A percentile compares a stretch with the other conserved stretches of the same genome.
phyloP scores from a whole-genome alignment of 2,329 filamentous ascomycete species.

The Trichoderma koningiopsis region DNA sequence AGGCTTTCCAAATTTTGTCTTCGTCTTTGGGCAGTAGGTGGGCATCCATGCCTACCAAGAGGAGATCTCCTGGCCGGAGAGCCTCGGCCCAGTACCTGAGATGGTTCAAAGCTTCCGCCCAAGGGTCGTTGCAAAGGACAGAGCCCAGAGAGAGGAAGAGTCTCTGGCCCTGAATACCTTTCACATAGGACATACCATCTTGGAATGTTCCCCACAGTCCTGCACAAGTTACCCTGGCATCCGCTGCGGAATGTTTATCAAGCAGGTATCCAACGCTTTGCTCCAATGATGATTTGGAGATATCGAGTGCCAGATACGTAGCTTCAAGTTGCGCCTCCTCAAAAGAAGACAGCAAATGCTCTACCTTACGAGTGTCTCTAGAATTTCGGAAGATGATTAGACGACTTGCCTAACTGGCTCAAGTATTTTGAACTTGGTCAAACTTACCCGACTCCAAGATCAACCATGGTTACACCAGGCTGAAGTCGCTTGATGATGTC shows the following conservation, averaged over 20 bases:
- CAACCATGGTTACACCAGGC: slow-evolving; percentile 41
- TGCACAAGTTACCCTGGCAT: slow-evolving; percentile 38
- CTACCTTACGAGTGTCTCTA: slow-evolving; percentile 47
- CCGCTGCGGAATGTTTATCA: slow-evolving; percentile 33
- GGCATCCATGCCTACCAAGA: slow-evolving; percentile 47
- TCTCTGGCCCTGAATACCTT: slow-evolving; percentile 36
- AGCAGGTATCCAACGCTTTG: slow-evolving; percentile 40
- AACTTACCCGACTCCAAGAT: slow-evolving; percentile 47
- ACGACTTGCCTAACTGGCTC: background rate
- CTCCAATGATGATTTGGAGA: slow-evolving; percentile 41
- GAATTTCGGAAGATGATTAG: background rate
- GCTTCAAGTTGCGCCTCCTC: slow-evolving; percentile 36
- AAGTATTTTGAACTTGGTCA: background rate
- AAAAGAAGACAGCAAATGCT: slow-evolving; percentile 42
- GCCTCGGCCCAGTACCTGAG: slow-evolving; percentile 42
- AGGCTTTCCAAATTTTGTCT: slow-evolving; percentile 46
- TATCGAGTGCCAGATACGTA: slow-evolving; percentile 46
- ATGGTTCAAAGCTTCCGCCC: slow-evolving; percentile 39
- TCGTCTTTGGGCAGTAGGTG: slow-evolving; percentile 39
- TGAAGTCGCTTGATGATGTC: slow-evolving; percentile 39
- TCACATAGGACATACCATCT: slow-evolving; percentile 39
- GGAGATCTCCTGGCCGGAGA: slow-evolving; percentile 40
- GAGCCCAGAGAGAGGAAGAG: slow-evolving; percentile 47
- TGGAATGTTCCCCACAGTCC: slow-evolving; percentile 47
- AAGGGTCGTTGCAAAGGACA: slow-evolving; percentile 47